phyloP scores from a whole-genome alignment of 2,329 filamentous ascomycete genomes.

The Emydomyces testavorans region DNA sequence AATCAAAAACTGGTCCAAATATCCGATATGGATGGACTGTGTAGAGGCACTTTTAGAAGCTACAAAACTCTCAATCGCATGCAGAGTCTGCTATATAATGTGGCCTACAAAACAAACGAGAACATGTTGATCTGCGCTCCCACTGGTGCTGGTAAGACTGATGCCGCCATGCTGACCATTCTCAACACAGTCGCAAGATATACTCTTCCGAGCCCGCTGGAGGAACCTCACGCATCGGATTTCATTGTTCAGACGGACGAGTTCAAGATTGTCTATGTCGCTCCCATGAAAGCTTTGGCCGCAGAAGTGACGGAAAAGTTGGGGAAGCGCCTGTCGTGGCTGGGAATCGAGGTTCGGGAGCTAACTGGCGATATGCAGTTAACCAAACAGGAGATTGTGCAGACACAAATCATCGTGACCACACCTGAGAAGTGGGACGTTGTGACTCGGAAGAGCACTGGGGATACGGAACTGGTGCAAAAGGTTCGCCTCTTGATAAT shows the following conservation, averaged over 20 bases:
- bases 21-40: conserved; percentile 74
- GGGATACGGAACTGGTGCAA: conserved; percentile 93
- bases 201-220: conserved; percentile 63
- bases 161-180: conserved; percentile 93
- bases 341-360: conserved; percentile 83
- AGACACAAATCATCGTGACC: conserved; percentile 95
- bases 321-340: conserved; percentile 81
- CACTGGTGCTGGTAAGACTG: conserved; percentile 96
- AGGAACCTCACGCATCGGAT: conserved; percentile 59
- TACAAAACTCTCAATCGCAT: conserved; percentile 93
- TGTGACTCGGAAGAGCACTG: conserved; percentile 89
- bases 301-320: conserved; percentile 94
- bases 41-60: conserved; percentile 79
- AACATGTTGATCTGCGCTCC: conserved; percentile 99
- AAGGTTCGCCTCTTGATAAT: conserved; percentile 95
- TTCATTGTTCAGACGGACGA: conserved; percentile 75
- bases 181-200: conserved; percentile 84
- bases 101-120: conserved; percentile 90
- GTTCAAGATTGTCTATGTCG: conserved; percentile 98
- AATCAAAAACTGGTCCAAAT: conserved; percentile 70
- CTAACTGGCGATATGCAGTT: conserved; percentile 98
- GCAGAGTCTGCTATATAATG: conserved; percentile 92
- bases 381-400: conserved; percentile 87
- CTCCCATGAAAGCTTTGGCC: conserved; percentile 95
- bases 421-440: conserved; percentile 99